Evolutionary conservation across 768 basidiomycete genomes (phyloP).

Genomic region (Rhizopogon vinicolor): DNA sequence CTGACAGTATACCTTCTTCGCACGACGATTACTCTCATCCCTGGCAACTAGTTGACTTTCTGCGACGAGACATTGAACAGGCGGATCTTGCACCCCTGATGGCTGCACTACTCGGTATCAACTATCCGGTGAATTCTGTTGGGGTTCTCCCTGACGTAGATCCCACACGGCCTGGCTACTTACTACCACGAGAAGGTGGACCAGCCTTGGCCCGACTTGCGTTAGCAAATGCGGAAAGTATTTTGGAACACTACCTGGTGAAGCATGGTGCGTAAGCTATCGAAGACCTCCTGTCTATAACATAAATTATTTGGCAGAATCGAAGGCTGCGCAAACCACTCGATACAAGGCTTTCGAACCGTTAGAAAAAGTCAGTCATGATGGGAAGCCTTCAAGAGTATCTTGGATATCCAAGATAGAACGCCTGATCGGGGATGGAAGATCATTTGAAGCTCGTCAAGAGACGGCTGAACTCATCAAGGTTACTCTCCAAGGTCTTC

Average conservation of each 20-base stretch:
- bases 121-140: slow-evolving; percentile 81
- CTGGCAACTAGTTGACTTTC: slow-evolving; percentile 56
- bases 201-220: slow-evolving; percentile 48
- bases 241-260: slow-evolving; percentile 72
- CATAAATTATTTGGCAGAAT: slow-evolving; percentile 33
- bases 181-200: slow-evolving; percentile 43
- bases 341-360: slow-evolving; percentile 58
- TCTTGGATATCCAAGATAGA: slow-evolving; percentile 39
- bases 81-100: slow-evolving; percentile 80
- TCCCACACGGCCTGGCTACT: slow-evolving; percentile 52
- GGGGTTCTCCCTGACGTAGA: slow-evolving; percentile 79
- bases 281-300: not conserved
- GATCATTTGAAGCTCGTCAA: slow-evolving; percentile 47
- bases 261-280: slow-evolving; percentile 57
- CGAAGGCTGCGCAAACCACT: slow-evolving; percentile 54
- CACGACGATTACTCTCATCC: slow-evolving; percentile 67
- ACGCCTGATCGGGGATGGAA: slow-evolving; percentile 32
- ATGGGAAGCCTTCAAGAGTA: slow-evolving; percentile 30
- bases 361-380: slow-evolving; percentile 32
- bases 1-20: slow-evolving; percentile 48
- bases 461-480: slow-evolving; percentile 49
- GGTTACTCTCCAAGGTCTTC: slow-evolving; percentile 53
- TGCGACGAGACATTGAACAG: slow-evolving; percentile 75
- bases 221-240: slow-evolving; percentile 62
- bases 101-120: slow-evolving; percentile 64